A percentile compares a stretch with the other conserved stretches of the same genome.
Conservation (phyloP, 768 basidiomycete genomes). For the Kwoniella europaea region DNA sequence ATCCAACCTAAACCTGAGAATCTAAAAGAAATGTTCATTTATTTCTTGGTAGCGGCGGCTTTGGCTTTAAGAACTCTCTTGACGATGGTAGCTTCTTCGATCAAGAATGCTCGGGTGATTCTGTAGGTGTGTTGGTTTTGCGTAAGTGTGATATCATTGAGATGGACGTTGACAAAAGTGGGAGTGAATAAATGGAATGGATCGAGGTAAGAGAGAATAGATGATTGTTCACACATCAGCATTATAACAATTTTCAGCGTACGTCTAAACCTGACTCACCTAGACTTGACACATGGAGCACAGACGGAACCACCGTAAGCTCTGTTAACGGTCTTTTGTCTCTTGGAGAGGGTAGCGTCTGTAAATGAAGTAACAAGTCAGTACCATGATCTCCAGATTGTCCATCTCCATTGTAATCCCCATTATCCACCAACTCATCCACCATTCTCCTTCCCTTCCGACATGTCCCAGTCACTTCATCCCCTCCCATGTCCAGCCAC, state of each 20-base stretch:
- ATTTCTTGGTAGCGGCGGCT: conserved; percentile 56
- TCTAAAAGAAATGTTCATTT: conserved; percentile 17
- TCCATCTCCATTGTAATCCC: not conserved
- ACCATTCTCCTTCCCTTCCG: not conserved
- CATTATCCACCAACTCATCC: not conserved
- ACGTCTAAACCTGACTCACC: conserved; percentile 64
- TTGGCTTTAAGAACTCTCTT: conserved; percentile 98
- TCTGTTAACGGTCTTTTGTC: conserved; percentile 92
- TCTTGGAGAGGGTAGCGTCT: conserved; percentile 91
- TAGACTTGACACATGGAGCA: conserved; percentile 90
- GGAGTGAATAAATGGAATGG: too few relatives aligned
- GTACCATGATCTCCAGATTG: not conserved
- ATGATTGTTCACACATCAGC: too few relatives aligned
- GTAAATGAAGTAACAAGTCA: not conserved
- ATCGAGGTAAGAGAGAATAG: too few relatives aligned
- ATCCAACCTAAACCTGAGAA: not conserved
- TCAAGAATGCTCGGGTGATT: conserved; percentile 96
- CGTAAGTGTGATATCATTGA: not conserved
- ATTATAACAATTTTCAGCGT: too few relatives aligned
- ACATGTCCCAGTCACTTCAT: too few relatives aligned
- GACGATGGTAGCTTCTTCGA: conserved; percentile 99
- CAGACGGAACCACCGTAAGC: conserved; percentile 98
- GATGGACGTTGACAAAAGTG: too few relatives aligned
- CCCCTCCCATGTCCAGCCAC: too few relatives aligned
- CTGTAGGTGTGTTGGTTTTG: conserved; percentile 59